A percentile compares a stretch with the other conserved stretches of the same genome.
These are phyloP conservation scores for Pachyrhizus erosus DNA, from an alignment of 306 rosid species.

Conservation along the genomic window DNA sequence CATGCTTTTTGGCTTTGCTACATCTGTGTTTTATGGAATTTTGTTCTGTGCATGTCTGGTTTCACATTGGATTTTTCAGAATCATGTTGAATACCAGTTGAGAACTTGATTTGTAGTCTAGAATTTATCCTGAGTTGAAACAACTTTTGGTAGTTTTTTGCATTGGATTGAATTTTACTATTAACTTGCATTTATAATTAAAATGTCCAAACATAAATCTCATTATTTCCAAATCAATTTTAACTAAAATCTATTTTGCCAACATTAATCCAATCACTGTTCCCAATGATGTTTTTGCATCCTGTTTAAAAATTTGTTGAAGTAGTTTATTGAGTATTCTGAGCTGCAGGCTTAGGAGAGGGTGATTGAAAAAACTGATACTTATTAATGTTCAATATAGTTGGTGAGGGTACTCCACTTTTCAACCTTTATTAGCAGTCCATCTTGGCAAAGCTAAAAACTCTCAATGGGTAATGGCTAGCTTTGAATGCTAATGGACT, in stretches of 20 bases:
- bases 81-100: too few species aligned
- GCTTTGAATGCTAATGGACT: conserved; percentile 83
- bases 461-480: conserved; percentile 49
- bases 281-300: background rate
- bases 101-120: too few species aligned
- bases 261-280: too few species aligned
- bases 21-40: too few species aligned
- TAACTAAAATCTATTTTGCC: too few species aligned
- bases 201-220: too few species aligned
- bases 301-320: background rate
- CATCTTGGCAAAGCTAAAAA: conserved; percentile 79
- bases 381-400: background rate
- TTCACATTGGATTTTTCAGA: too few species aligned
- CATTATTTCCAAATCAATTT: too few species aligned
- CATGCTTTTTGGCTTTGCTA: background rate
- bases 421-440: conserved; percentile 34
- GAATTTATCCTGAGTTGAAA: too few species aligned
- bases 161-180: too few species aligned
- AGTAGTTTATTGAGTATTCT: background rate
- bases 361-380: background rate
- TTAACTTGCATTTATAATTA: too few species aligned
- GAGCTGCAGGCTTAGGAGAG: background rate
- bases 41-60: background rate
- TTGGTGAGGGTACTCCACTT: background rate
- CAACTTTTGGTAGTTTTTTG: too few species aligned